Conservation (phyloP, 176 grass and related monocot species). For the Calamus simplicifolius region DNA sequence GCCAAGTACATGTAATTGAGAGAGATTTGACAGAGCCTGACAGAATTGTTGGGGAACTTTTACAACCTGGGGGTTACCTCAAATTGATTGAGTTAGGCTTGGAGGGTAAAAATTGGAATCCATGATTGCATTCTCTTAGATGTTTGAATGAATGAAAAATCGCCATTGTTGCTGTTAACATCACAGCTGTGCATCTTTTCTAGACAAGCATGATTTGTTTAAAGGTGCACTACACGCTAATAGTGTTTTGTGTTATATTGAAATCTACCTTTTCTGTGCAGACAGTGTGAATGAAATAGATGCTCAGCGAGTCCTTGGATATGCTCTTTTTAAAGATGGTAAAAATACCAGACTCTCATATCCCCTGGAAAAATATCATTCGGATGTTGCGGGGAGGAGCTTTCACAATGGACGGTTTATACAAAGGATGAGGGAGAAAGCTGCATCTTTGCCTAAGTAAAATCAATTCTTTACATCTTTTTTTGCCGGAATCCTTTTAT, state of each 20-base stretch:
- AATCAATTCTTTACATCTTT: constrained; percentile 3
- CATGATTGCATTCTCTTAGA: too few species aligned
- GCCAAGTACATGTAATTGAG: constrained; percentile 84
- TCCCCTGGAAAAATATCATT: constrained; percentile 78
- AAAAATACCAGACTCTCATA: constrained; percentile 73
- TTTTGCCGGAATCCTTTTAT: background rate
- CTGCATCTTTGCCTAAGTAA: constrained; percentile 79
- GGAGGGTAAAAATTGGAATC: constrained; percentile 37
- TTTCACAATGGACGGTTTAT: constrained; percentile 97
- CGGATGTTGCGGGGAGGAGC: constrained; percentile 86
- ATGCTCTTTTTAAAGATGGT: constrained; percentile 89
- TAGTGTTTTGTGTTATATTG: too few species aligned
- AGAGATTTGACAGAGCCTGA: constrained; percentile 92
- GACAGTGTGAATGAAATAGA: constrained; percentile 94
- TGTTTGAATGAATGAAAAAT: too few species aligned
- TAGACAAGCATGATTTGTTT: too few species aligned
- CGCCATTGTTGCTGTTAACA: too few species aligned
- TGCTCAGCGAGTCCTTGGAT: constrained; percentile 83
- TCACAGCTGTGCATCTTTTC: too few species aligned
- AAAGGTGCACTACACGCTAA: too few species aligned
- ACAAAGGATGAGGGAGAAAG: constrained; percentile 88
- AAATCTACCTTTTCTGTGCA: constrained; percentile 15
- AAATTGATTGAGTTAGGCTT: constrained; percentile 84
- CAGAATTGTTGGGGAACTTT: constrained; percentile 91
- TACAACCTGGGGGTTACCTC: constrained; percentile 91